These are phyloP conservation scores for Jacaranda copaia DNA, from an alignment of 257 asterid species.

Conservation along the genomic window DNA sequence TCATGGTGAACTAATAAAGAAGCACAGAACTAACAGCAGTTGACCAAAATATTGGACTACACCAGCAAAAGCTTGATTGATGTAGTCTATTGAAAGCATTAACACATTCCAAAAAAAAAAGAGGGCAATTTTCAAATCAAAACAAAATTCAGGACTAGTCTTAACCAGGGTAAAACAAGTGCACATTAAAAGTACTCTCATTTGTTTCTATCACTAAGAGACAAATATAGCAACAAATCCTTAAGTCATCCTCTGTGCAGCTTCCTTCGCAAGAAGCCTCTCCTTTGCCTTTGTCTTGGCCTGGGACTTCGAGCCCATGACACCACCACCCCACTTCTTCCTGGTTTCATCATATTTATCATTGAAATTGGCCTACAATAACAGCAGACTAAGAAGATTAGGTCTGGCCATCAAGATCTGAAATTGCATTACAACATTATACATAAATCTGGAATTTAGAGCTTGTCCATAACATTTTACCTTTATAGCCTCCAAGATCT, in stretches of 20 bases:
- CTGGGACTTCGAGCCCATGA: slow-evolving; percentile 69
- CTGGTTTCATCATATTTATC: slow-evolving; percentile 61
- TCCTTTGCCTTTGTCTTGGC: slow-evolving; percentile 67
- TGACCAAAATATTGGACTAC: too few relatives aligned
- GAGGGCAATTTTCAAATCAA: background rate
- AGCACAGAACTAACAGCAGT: too few relatives aligned
- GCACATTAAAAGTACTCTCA: slow-evolving; percentile 6
- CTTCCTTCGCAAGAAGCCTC: slow-evolving; percentile 60
- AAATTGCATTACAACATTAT: background rate
- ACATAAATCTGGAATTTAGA: background rate
- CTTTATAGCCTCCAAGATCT: slow-evolving; percentile 63
- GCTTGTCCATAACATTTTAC: background rate
- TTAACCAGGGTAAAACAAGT: slow-evolving; percentile 14
- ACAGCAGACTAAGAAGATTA: background rate
- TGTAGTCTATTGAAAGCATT: background rate
- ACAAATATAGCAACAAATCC: background rate
- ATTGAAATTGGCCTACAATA: slow-evolving; percentile 57
- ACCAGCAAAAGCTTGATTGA: background rate
- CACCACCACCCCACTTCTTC: slow-evolving; percentile 77
- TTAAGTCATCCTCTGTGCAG: slow-evolving; percentile 60
- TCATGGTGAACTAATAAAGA: too few relatives aligned
- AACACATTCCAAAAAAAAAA: background rate
- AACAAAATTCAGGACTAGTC: slow-evolving; percentile 34
- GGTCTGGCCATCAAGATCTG: background rate
- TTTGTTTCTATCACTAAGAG: slow-evolving; percentile 29